A percentile compares a stretch with the other conserved stretches of the same genome.
phyloP scores from a whole-genome alignment of 345 rosid species.

The Salix udensis region DNA sequence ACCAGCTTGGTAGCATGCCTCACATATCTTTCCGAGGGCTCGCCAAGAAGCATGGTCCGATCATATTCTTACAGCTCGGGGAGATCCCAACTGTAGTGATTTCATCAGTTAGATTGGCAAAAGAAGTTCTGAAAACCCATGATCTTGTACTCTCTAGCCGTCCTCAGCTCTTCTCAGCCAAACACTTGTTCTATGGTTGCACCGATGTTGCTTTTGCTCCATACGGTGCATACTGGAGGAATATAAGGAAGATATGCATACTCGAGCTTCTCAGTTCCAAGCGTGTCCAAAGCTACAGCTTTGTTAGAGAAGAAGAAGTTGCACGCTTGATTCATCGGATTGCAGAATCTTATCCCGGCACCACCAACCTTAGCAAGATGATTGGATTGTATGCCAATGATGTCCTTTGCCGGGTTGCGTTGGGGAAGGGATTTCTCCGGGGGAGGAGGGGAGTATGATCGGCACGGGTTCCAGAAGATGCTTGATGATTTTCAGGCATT shows the following conservation, averaged over 20 bases:
- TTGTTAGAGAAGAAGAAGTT: conserved; percentile 23
- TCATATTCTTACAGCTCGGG: conserved; percentile 19
- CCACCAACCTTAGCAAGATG: conserved; percentile 17
- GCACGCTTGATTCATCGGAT: conserved; percentile 10
- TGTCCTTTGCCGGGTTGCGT: conserved; percentile 19
- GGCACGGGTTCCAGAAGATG: conserved; percentile 44
- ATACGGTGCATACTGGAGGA: conserved; percentile 29
- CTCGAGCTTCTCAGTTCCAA: conserved; percentile 21
- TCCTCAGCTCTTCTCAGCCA: conserved; percentile 20
- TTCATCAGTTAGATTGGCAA: conserved; percentile 15
- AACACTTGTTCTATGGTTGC: conserved; percentile 17
- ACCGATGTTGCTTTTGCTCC: conserved; percentile 22
- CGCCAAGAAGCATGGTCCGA: conserved; percentile 20
- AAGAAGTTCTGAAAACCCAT: conserved; percentile 24
- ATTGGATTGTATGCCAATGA: conserved; percentile 19
- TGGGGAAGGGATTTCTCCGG: conserved; percentile 18
- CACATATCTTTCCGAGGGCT: conserved; percentile 15
- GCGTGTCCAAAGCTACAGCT: conserved; percentile 13
- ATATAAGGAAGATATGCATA: conserved; percentile 19
- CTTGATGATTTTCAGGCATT: conserved; percentile 33
- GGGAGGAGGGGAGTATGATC: conserved; percentile 27
- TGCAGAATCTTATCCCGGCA: conserved; percentile 9
- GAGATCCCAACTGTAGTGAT: conserved; percentile 25
- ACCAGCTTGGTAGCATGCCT: conserved; percentile 20
- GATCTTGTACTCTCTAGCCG: conserved; percentile 23